phyloP scores from a whole-genome alignment of 2,329 filamentous ascomycete genomes.

The Neopestalotiopsis sp. region DNA sequence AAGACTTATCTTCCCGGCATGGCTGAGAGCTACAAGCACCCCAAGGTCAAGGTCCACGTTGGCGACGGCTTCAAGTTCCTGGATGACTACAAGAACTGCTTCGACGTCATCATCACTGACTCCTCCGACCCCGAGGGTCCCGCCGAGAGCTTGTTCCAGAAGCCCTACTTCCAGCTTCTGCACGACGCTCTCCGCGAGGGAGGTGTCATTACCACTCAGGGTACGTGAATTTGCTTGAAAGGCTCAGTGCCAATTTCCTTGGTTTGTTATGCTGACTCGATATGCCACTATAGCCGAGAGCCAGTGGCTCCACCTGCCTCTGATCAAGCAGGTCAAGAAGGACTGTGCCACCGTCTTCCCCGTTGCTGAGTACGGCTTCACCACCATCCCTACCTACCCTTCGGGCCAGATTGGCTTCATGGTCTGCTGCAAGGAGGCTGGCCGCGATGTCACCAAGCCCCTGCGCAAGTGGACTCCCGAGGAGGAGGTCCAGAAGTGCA shows the following conservation, averaged over 20 bases:
- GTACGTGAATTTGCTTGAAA: slow-evolving; percentile 75
- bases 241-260: background rate
- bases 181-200: slow-evolving; percentile 88
- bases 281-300: slow-evolving; percentile 76
- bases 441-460: slow-evolving; percentile 82
- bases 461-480: slow-evolving; percentile 80
- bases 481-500: slow-evolving; percentile 92
- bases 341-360: slow-evolving; percentile 97
- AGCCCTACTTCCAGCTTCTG: slow-evolving; percentile 97
- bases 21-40: slow-evolving; percentile 91
- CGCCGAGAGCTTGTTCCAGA: slow-evolving; percentile 96
- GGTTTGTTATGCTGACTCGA: slow-evolving; percentile 14
- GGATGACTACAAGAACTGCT: slow-evolving; percentile 92
- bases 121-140: slow-evolving; percentile 97
- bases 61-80: slow-evolving; percentile 99
- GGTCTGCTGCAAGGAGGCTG: slow-evolving; percentile 96
- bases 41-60: slow-evolving; percentile 89
- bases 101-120: slow-evolving; percentile 99
- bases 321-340: slow-evolving; percentile 96
- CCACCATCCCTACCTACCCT: slow-evolving; percentile 98
- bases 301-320: slow-evolving; percentile 95
- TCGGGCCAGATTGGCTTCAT: slow-evolving; percentile 99
- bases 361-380: slow-evolving; percentile 97
- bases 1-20: slow-evolving; percentile 97
- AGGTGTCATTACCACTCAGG: slow-evolving; percentile 99